Evolutionary conservation across 2,329 filamentous ascomycete species (phyloP), one percentile per base, ranked within the genome.

Genomic region (Fusarium zealandicum): DNA sequence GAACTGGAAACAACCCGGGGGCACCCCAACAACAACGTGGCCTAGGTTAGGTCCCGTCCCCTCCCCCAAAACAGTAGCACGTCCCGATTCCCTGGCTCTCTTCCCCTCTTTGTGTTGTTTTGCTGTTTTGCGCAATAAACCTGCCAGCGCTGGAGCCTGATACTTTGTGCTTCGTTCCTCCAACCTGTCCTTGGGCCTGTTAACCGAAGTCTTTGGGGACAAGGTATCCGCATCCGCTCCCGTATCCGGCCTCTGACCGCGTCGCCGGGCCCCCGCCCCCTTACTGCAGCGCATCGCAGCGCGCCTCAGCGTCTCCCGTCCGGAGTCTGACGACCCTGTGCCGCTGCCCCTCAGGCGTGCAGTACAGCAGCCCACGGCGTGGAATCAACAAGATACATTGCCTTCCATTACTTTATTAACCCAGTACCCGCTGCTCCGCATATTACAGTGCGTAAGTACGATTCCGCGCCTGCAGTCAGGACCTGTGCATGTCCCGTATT

Each of bases 1-100:
- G 37, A 61, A 61, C 54, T 61, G 59, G 59, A 59, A 61, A 54
- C 59, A 62, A 51, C 44, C 42, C 51, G 20, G 9, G 10, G 10
- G 4, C 25, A 10, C 39, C 41, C 41, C 44, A 55, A 62, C 58
- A 32, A 38, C 48, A 61, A 58, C 32, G 38, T 42, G 46, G 20
- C n/a, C 44, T 30, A 14, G 27, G 31, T n/a, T n/a, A n/a, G n/a
- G n/a, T n/a, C n/a, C n/a, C n/a, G n/a, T 45, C 48, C 53, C 48
- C 57, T 38, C 44, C 49, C 45, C 58, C 54, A 44, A 61, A 61
- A 61, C 59, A 50, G 58, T 42, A 62, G 39, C 31, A 37, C 45
- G 50, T 59, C 52, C 58, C 49, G 45, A 61, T 44, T 47, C 54
- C 31, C 20, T 41, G 58, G 58, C 36, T 62, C 45, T 55, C 58